phyloP scores from a whole-genome alignment of 176 grass and related monocot genomes.

The Chrysopogon serrulatus region DNA sequence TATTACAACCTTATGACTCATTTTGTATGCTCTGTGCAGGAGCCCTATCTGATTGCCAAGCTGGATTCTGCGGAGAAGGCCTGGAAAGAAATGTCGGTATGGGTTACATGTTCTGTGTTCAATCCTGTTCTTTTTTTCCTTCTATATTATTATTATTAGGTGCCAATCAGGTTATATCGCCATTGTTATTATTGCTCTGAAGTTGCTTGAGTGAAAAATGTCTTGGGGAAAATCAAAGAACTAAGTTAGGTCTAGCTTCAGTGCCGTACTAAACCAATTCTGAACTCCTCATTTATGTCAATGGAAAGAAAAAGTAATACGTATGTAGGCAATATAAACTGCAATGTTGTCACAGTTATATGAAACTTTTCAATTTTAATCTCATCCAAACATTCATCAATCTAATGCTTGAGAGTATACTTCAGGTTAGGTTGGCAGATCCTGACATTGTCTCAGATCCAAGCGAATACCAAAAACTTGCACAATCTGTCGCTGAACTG shows the following conservation, averaged over 20 bases:
- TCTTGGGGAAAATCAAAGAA: neutral
- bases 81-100: constrained; percentile 95
- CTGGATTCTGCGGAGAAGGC: constrained; percentile 84
- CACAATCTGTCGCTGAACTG: constrained; percentile 81
- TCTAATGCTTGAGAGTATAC: constrained; percentile 12
- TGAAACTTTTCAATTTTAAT: neutral
- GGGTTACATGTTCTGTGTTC: constrained; percentile 20
- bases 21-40: constrained; percentile 30
- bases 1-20: neutral
- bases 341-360: neutral
- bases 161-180: neutral
- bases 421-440: constrained; percentile 91
- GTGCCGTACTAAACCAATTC: neutral
- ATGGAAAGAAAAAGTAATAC: neutral
- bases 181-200: neutral
- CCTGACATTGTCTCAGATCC: constrained; percentile 86
- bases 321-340: neutral
- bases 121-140: neutral
- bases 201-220: neutral
- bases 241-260: neutral
- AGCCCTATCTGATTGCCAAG: constrained; percentile 84
- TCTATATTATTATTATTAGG: neutral
- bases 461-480: constrained; percentile 87
- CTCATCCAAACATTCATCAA: neutral
- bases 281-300: neutral